These are phyloP conservation scores for Alternaria viburni DNA, from an alignment of 2,329 filamentous ascomycete species.

Conservation along the genomic window DNA sequence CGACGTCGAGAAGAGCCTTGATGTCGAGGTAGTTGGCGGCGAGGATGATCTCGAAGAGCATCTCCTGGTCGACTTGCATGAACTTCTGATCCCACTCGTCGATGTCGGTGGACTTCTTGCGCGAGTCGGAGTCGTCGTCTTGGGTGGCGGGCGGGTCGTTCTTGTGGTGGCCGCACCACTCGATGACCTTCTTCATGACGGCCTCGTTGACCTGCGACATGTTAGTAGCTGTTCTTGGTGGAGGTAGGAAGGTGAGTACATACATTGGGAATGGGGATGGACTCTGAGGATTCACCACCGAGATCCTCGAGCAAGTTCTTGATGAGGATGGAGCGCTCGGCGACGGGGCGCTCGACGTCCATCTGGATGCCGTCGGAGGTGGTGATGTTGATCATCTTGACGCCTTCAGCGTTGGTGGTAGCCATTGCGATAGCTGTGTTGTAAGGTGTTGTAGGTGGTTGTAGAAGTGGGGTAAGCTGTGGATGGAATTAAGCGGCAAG, in stretches of 20 bases:
- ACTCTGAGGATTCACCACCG: conserved; percentile 67
- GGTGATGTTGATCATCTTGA: conserved; percentile 50
- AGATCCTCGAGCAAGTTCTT: conserved; percentile 98
- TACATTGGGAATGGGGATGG: conserved; percentile 85
- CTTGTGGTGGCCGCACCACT: conserved; percentile 97
- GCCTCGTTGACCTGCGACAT: conserved; percentile 76
- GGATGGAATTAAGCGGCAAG: not conserved
- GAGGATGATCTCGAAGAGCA: conserved; percentile 99
- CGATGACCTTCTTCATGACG: conserved; percentile 93
- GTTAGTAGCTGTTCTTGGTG: conserved; percentile 31
- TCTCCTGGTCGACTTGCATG: conserved; percentile 99
- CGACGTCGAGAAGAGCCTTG: conserved; percentile 95
- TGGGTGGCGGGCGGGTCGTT: conserved; percentile 80
- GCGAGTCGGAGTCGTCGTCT: conserved; percentile 90
- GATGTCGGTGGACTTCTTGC: conserved; percentile 98
- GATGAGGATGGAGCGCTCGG: conserved; percentile 91
- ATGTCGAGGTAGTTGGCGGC: conserved; percentile 99
- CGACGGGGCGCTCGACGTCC: conserved; percentile 71
- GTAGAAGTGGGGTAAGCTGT: conserved; percentile 28
- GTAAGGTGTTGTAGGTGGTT: conserved; percentile 1
- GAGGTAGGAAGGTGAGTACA: conserved; percentile 20
- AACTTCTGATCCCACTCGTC: conserved; percentile 99
- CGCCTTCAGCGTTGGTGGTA: conserved; percentile 20
- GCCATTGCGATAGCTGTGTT: conserved; percentile 27
- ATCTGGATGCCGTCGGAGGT: conserved; percentile 56